Conservation (phyloP, 257 asterid species). For the Scutellaria barbata region DNA sequence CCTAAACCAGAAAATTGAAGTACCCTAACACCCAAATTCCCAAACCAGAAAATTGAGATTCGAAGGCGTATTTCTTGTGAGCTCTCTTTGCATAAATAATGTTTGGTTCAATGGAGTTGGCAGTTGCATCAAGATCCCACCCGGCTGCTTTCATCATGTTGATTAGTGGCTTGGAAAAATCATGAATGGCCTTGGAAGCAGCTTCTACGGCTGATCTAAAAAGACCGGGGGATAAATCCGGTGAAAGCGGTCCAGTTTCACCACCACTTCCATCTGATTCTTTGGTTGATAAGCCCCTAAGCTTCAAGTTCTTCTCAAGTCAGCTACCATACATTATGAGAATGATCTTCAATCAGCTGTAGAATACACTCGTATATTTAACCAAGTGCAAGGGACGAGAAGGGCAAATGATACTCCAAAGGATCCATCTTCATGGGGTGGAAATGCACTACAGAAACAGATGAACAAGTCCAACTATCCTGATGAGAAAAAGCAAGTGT, state of each 20-base stretch:
- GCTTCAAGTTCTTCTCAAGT: conserved; percentile 94
- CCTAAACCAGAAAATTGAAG: no score
- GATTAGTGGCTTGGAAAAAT: conserved; percentile 94
- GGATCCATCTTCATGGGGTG: no score
- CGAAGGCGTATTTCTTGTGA: conserved; percentile 96
- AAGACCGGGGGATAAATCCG: conserved; percentile 76
- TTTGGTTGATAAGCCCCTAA: conserved; percentile 83
- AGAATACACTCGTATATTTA: no score
- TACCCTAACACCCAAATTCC: no score
- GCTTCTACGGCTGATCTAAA: conserved; percentile 77
- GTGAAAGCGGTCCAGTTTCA: conserved; percentile 50
- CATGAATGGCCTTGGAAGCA: conserved; percentile 88
- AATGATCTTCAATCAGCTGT: no score
- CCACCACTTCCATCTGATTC: conserved; percentile 74
- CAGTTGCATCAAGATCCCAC: conserved; percentile 99
- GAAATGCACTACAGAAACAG: no score
- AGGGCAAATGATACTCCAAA: no score
- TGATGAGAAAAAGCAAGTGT: no score
- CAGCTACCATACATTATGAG: no score
- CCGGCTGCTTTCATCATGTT: conserved; percentile 99
- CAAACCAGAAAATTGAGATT: no score
- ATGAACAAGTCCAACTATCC: no score
- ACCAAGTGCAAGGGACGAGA: no score
- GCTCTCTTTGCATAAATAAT: conserved; percentile 84
- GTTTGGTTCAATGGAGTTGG: conserved; percentile 83